A percentile compares a stretch with the other conserved stretches of the same genome.
Evolutionary conservation across 768 basidiomycete species (phyloP).

Genomic region (Candolleomyces efflorescens): DNA sequence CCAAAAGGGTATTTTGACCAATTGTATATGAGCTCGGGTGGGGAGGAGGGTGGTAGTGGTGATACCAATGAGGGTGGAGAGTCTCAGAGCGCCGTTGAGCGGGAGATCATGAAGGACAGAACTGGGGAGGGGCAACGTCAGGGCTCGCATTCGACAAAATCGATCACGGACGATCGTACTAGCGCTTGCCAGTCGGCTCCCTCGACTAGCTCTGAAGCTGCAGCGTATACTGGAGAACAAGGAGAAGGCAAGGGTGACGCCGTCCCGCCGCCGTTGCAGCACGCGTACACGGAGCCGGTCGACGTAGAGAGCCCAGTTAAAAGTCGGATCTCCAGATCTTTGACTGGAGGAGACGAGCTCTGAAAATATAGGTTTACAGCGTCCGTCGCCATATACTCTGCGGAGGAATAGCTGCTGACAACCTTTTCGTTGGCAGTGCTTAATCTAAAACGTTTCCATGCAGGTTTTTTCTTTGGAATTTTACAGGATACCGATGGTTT

Average conservation of each 20-base stretch:
- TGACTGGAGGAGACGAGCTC: too few relatives aligned
- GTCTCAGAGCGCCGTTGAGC: not conserved
- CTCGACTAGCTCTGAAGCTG: not conserved
- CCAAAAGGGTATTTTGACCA: constrained; percentile 11
- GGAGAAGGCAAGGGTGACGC: not conserved
- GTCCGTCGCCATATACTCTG: too few relatives aligned
- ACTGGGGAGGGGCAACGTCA: not conserved
- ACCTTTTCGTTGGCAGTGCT: too few relatives aligned
- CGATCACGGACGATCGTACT: not conserved
- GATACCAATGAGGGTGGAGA: not conserved
- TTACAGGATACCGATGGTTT: too few relatives aligned
- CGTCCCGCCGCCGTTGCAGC: not conserved
- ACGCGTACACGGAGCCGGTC: not conserved
- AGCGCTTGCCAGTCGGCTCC: not conserved
- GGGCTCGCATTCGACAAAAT: not conserved
- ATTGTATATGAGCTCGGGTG: constrained; percentile 10
- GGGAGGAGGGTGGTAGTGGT: not conserved
- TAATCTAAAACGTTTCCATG: too few relatives aligned
- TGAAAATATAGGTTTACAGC: too few relatives aligned
- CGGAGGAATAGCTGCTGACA: too few relatives aligned
- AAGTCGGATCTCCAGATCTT: too few relatives aligned
- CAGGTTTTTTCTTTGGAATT: too few relatives aligned
- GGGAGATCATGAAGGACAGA: constrained; percentile 1
- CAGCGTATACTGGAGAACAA: not conserved
- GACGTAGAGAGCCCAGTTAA: too few relatives aligned